Evolutionary conservation across 257 asterid genomes (phyloP).

Genomic region (Scutellaria galericulata): DNA sequence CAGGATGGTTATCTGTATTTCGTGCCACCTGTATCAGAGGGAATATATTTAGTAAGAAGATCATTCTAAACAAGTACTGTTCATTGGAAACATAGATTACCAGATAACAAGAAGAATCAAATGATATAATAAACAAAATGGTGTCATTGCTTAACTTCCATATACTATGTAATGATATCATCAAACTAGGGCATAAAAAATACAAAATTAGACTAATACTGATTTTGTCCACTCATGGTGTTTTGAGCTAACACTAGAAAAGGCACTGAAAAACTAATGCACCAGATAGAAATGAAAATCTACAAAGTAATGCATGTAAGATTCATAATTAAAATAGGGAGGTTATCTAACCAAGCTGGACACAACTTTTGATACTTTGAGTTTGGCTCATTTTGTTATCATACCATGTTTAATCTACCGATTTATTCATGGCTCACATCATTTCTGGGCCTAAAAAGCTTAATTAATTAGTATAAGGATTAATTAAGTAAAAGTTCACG

Average conservation of each 20-base stretch:
- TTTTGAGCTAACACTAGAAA: neutral
- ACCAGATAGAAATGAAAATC: neutral
- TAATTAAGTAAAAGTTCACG: too few relatives aligned
- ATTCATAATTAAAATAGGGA: neutral
- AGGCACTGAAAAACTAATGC: slow-evolving; percentile 7
- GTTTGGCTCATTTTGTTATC: too few relatives aligned
- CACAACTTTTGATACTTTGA: too few relatives aligned
- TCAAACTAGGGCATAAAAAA: neutral
- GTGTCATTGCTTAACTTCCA: slow-evolving; percentile 25
- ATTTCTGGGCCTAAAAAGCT: too few relatives aligned
- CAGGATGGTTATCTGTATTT: slow-evolving; percentile 83
- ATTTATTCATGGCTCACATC: too few relatives aligned
- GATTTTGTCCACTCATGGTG: neutral
- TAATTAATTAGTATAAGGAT: too few relatives aligned
- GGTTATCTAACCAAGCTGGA: too few relatives aligned
- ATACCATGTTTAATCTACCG: too few relatives aligned
- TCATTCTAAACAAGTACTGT: neutral
- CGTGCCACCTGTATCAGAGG: slow-evolving; percentile 67
- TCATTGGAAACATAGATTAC: slow-evolving; percentile 17
- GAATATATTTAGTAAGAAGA: slow-evolving; percentile 38
- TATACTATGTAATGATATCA: neutral
- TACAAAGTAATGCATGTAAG: slow-evolving; percentile 2
- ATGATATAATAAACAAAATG: slow-evolving; percentile 17
- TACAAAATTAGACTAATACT: neutral
- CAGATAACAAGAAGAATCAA: slow-evolving; percentile 4